Conservation (phyloP, 345 rosid species). For the Streptanthus diversifolius region DNA sequence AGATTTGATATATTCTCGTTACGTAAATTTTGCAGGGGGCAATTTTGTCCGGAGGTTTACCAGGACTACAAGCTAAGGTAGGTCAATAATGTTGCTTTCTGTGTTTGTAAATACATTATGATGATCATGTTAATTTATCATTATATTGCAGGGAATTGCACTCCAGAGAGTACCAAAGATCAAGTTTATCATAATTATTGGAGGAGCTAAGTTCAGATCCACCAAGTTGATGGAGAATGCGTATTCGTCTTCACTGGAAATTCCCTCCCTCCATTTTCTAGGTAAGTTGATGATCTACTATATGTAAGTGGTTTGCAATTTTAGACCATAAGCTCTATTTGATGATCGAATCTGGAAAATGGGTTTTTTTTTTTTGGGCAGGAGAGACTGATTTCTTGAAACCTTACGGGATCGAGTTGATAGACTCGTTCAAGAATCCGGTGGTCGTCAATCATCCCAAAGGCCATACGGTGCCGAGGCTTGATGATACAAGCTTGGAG, state of each 20-base stretch:
- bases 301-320: neutral
- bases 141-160: constrained; percentile 56
- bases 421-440: constrained; percentile 50
- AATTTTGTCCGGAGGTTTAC: constrained; percentile 60
- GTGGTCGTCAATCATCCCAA: constrained; percentile 75
- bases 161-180: constrained; percentile 67
- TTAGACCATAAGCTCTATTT: neutral
- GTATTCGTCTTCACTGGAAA: constrained; percentile 50
- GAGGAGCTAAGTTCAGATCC: constrained; percentile 64
- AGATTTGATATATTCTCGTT: neutral
- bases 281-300: constrained; percentile 36
- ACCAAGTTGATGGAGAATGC: constrained; percentile 53
- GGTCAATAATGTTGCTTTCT: neutral
- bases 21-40: constrained; percentile 58
- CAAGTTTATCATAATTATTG: constrained; percentile 60
- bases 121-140: neutral
- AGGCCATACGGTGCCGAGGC: constrained; percentile 89
- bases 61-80: constrained; percentile 75
- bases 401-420: constrained; percentile 58
- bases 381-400: constrained; percentile 85
- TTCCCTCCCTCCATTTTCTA: constrained; percentile 70
- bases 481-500: constrained; percentile 61
- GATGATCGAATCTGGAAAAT: neutral
- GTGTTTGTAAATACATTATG: neutral
- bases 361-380: constrained; percentile 30